Evolutionary conservation across 306 rosid genomes (phyloP).

Genomic region (Benincasa hispida): DNA sequence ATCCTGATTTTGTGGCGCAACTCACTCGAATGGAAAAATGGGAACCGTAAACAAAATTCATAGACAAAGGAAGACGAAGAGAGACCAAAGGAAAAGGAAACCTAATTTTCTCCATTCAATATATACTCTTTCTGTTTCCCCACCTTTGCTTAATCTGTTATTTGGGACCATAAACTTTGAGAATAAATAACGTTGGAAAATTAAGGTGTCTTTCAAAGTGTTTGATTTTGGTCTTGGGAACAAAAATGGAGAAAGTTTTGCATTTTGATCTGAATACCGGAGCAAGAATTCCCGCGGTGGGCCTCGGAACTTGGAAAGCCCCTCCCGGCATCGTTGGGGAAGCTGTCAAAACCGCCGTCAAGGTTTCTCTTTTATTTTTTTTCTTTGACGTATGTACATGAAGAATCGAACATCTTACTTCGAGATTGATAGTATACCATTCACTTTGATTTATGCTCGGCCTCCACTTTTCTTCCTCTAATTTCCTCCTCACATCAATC

Average conservation of each 20-base stretch:
- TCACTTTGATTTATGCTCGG: too few species aligned
- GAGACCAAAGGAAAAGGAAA: neutral
- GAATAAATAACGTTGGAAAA: neutral
- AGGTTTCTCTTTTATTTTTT: slow-evolving; percentile 27
- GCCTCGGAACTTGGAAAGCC: slow-evolving; percentile 43
- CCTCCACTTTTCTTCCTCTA: neutral
- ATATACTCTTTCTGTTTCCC: neutral
- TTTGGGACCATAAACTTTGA: neutral
- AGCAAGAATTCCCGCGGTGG: slow-evolving; percentile 37
- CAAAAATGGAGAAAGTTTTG: neutral
- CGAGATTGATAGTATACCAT: too few species aligned
- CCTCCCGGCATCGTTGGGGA: slow-evolving; percentile 29
- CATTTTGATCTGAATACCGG: slow-evolving; percentile 40
- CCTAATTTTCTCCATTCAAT: neutral
- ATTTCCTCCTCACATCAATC: too few species aligned
- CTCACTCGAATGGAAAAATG: neutral
- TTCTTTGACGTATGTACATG: too few species aligned
- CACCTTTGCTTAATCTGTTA: neutral
- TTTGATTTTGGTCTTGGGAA: neutral
- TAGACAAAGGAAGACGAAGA: neutral
- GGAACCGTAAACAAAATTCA: neutral
- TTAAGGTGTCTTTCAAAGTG: too few species aligned
- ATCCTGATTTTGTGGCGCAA: neutral
- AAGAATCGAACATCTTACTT: too few species aligned
- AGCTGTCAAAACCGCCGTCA: slow-evolving; percentile 36